phyloP scores from a whole-genome alignment of 225 moss, liverwort and hornwort genomes.

The Asterella californica region DNA sequence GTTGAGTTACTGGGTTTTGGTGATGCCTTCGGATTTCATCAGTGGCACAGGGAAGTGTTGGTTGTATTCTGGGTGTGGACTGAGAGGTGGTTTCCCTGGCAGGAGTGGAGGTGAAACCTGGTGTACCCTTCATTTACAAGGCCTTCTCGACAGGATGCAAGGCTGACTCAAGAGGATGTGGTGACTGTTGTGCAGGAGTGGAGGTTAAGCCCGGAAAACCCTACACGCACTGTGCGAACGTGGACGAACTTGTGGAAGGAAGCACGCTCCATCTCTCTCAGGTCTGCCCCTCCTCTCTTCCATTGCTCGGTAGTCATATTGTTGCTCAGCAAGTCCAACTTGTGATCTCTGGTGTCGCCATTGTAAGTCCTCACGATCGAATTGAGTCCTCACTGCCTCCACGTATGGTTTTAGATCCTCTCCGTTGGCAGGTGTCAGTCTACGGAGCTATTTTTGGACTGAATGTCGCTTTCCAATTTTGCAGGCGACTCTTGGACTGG shows the following conservation, averaged over 20 bases:
- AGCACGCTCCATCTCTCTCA: constrained; percentile 81
- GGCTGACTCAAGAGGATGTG: neutral
- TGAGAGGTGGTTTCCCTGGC: neutral
- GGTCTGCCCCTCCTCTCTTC: constrained; percentile 15
- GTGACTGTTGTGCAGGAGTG: constrained; percentile 43
- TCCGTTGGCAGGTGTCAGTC: neutral
- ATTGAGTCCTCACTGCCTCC: too few relatives aligned
- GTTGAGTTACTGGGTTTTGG: neutral
- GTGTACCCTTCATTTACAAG: constrained; percentile 4
- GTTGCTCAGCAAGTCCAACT: neutral
- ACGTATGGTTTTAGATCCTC: neutral
- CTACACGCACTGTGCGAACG: constrained; percentile 42
- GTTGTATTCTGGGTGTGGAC: neutral
- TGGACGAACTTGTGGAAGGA: constrained; percentile 36
- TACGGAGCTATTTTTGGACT: neutral
- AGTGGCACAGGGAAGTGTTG: too few relatives aligned
- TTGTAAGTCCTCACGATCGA: too few relatives aligned
- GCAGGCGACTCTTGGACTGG: constrained; percentile 84
- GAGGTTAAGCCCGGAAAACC: constrained; percentile 72
- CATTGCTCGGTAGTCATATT: too few relatives aligned
- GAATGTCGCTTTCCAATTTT: neutral
- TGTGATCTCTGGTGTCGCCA: too few relatives aligned
- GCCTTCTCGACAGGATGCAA: neutral
- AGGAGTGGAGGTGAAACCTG: constrained; percentile 12
- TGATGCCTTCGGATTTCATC: too few relatives aligned